These are phyloP conservation scores for Coffea canephora DNA, from an alignment of 257 asterid species.

Conservation along the genomic window DNA sequence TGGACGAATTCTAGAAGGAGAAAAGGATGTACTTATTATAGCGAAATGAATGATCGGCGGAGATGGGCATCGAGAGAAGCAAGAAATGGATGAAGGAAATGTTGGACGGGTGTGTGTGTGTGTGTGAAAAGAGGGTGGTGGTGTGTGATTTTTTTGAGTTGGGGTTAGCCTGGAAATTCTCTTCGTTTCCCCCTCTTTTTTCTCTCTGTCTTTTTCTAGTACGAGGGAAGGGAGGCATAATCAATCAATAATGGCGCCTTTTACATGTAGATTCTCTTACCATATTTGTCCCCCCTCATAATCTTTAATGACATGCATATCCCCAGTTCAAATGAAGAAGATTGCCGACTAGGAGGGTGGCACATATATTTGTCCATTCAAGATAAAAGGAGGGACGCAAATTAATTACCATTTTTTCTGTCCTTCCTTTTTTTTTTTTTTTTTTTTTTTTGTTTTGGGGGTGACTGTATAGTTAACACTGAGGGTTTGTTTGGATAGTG, in stretches of 20 bases:
- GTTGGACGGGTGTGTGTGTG: neutral
- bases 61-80: too few relatives aligned
- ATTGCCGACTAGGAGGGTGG: neutral
- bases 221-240: too few relatives aligned
- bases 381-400: too few relatives aligned
- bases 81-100: slow-evolving; percentile 5
- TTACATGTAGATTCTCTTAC: neutral
- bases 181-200: slow-evolving; percentile 16
- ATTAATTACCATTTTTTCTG: too few relatives aligned
- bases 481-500: too few relatives aligned
- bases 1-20: slow-evolving; percentile 1
- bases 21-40: slow-evolving; percentile 1
- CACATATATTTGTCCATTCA: too few relatives aligned
- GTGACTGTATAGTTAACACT: too few relatives aligned
- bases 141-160: neutral
- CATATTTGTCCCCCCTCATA: neutral
- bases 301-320: slow-evolving; percentile 16
- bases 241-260: too few relatives aligned
- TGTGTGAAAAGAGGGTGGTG: neutral
- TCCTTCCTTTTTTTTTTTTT: too few relatives aligned
- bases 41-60: neutral
- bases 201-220: neutral
- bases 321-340: neutral
- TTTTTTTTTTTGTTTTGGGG: too few relatives aligned
- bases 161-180: slow-evolving; percentile 19